Evolutionary conservation across 2,329 filamentous ascomycete genomes (phyloP).

Genomic region (Trichoderma sp.): DNA sequence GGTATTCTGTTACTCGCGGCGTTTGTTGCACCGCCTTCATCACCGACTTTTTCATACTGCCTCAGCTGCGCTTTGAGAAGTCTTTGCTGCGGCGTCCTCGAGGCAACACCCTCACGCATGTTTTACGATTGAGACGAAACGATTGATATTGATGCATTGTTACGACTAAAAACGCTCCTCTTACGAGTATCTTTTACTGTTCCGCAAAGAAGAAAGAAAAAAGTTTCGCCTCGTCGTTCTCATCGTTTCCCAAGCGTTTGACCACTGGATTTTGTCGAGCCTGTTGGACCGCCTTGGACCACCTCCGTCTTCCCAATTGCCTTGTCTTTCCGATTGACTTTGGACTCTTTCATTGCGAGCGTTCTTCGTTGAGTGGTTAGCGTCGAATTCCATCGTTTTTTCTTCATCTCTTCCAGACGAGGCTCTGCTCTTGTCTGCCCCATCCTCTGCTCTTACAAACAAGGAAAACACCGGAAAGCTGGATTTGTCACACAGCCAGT

Average conservation of each 20-base stretch:
- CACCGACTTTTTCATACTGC: slow-evolving; percentile 21
- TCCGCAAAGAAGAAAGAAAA: slow-evolving; percentile 26
- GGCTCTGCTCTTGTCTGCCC: slow-evolving; percentile 11
- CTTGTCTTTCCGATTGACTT: slow-evolving; percentile 13
- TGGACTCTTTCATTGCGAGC: slow-evolving; percentile 24
- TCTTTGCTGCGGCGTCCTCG: slow-evolving; percentile 13
- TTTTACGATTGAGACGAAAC: slow-evolving; percentile 35
- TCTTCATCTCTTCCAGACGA: background rate
- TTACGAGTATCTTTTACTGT: slow-evolving; percentile 31
- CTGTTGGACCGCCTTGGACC: slow-evolving; percentile 5
- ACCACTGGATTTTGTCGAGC: slow-evolving; percentile 19
- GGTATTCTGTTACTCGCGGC: slow-evolving; percentile 9
- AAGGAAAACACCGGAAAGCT: slow-evolving; percentile 76
- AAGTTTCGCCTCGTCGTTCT: slow-evolving; percentile 26
- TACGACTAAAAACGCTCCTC: slow-evolving; percentile 37
- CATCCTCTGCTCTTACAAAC: slow-evolving; percentile 4
- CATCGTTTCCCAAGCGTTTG: slow-evolving; percentile 21
- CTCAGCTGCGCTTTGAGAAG: slow-evolving; percentile 11
- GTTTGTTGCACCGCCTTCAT: slow-evolving; percentile 22
- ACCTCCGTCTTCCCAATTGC: slow-evolving; percentile 11
- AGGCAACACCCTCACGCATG: slow-evolving; percentile 24
- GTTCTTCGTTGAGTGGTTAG: slow-evolving; percentile 20
- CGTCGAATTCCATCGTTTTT: slow-evolving; percentile 16
- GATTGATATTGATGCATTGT: slow-evolving; percentile 36
- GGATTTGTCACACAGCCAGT: slow-evolving; percentile 74